A percentile compares a stretch with the other conserved stretches of the same genome.
Conservation (phyloP, 768 basidiomycete genomes). For the Clitopilus passeckerianus region DNA sequence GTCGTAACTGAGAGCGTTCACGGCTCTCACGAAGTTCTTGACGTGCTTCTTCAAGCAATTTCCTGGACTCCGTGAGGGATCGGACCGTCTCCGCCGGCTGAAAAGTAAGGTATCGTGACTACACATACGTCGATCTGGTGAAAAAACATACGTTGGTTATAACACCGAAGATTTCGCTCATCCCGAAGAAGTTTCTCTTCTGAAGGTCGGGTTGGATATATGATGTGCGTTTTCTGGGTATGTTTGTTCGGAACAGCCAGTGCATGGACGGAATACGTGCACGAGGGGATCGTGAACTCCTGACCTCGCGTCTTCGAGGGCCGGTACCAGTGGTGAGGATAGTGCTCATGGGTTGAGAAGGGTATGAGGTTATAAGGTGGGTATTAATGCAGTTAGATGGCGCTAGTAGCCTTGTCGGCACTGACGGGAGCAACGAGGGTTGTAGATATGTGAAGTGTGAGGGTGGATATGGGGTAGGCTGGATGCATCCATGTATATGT, state of each 20-base stretch:
- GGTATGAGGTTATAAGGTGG: constrained; percentile 2
- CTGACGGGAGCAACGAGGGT: background rate
- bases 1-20: constrained; percentile 60
- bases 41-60: constrained; percentile 72
- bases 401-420: background rate
- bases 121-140: background rate
- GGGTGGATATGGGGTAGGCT: background rate
- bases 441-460: background rate
- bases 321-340: constrained; percentile 5
- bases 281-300: constrained; percentile 14
- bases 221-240: constrained; percentile 60
- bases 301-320: constrained; percentile 21
- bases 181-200: constrained; percentile 72
- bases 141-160: constrained; percentile 57
- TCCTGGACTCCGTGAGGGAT: constrained; percentile 73
- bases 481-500: background rate
- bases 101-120: background rate
- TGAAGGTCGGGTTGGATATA: constrained; percentile 55
- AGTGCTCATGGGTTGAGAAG: constrained; percentile 13
- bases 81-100: constrained; percentile 78
- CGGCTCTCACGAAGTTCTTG: constrained; percentile 67
- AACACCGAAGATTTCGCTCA: constrained; percentile 75
- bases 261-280: constrained; percentile 41
- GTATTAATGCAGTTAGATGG: background rate
- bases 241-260: constrained; percentile 74